phyloP scores from a whole-genome alignment of 371 early-diverging fungal species.

The Mortierella sp. region DNA sequence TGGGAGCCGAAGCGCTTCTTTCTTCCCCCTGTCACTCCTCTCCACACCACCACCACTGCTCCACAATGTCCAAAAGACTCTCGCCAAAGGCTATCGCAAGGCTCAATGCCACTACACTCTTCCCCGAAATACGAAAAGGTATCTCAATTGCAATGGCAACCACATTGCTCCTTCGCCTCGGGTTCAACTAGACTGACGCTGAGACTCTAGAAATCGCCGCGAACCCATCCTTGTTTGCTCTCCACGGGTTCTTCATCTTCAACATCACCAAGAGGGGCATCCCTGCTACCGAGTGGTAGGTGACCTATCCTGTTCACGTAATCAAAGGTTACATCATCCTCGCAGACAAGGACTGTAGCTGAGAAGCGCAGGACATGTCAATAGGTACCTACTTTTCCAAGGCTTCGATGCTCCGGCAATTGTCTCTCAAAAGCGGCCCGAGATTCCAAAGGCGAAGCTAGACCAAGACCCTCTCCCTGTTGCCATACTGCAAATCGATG shows the following conservation, averaged over 20 bases:
- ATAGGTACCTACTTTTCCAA: conserved; percentile 45
- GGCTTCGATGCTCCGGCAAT: conserved; percentile 46
- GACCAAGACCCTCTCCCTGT: conserved; percentile 49
- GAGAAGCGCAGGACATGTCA: conserved; percentile 4
- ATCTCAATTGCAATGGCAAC: not conserved
- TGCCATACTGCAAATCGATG: conserved; percentile 45
- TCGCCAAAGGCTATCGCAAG: conserved; percentile 45
- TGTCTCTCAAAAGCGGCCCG: conserved; percentile 45
- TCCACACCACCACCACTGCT: not conserved
- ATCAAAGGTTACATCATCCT: no score
- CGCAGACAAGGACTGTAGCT: not conserved
- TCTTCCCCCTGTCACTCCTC: not conserved
- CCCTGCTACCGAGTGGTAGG: conserved; percentile 46
- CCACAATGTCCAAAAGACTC: conserved; percentile 32
- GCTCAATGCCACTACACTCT: conserved; percentile 51
- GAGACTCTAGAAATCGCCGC: conserved; percentile 28
- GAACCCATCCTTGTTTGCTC: conserved; percentile 43
- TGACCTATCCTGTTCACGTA: no score
- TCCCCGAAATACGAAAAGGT: conserved; percentile 52
- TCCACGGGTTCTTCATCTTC: conserved; percentile 46
- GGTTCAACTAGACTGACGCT: not conserved
- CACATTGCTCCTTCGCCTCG: not conserved
- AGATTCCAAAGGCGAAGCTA: conserved; percentile 46
- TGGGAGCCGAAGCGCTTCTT: not conserved
- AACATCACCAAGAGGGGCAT: conserved; percentile 45